Conservation (phyloP, 2,329 filamentous ascomycete species). For the Pseudogymnoascus sp. region DNA sequence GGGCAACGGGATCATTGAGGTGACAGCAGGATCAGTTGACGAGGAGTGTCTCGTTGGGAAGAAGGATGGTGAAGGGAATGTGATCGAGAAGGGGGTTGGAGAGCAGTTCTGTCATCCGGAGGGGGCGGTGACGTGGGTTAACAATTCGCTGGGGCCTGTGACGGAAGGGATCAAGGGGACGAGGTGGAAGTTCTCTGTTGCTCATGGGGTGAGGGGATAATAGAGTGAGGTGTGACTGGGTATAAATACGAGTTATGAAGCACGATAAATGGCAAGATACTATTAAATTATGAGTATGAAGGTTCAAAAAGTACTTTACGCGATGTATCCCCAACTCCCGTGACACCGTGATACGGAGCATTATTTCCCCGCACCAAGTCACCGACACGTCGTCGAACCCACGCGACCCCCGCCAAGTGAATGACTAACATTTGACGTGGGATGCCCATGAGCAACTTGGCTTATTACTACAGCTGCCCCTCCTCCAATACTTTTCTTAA, state of each 20-base stretch:
- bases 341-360: slow-evolving; percentile 2
- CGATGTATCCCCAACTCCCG: not conserved
- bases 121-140: not conserved
- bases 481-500: not conserved
- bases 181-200: not conserved
- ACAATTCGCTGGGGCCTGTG: not conserved
- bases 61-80: slow-evolving; percentile 11
- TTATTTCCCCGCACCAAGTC: slow-evolving; percentile 2
- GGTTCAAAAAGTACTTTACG: not conserved
- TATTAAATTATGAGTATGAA: not conserved
- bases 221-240: no score
- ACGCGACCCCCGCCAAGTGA: slow-evolving; percentile 7
- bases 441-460: not conserved
- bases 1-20: slow-evolving; percentile 20
- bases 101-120: not conserved
- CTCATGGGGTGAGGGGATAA: not conserved
- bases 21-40: slow-evolving; percentile 41
- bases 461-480: not conserved
- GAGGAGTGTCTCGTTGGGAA: slow-evolving; percentile 32
- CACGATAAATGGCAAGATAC: not conserved
- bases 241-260: not conserved
- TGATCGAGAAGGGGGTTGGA: not conserved
- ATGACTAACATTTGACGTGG: slow-evolving; percentile 3
- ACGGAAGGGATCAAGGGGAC: not conserved
- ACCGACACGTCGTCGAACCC: not conserved